Percentiles rank a stretch among this genome's conserved stretches.
These are phyloP conservation scores for Diutina pseudorugosa DNA, from an alignment of 1,139 yeast genomes.

Conservation along the genomic window DNA sequence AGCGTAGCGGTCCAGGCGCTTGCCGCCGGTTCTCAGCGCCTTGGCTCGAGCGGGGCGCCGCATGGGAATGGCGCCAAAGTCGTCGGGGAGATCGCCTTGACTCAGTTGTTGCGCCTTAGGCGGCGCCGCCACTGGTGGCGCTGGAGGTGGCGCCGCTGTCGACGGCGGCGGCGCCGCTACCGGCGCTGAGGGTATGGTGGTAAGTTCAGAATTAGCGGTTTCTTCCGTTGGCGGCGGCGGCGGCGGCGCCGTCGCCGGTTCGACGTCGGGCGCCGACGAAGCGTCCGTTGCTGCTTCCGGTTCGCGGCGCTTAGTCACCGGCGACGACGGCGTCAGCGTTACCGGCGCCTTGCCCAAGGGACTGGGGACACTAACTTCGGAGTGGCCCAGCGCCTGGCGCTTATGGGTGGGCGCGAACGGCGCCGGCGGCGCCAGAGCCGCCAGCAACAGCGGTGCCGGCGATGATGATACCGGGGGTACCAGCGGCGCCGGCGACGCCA, in stretches of 20 bases:
- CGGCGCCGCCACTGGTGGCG: neutral
- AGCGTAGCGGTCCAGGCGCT: neutral
- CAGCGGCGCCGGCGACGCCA: neutral
- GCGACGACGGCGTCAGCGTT: neutral
- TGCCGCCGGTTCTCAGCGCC: neutral
- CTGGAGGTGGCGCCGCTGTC: neutral
- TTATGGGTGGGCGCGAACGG: neutral
- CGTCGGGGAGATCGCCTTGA: conserved; percentile 4
- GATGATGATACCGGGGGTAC: neutral
- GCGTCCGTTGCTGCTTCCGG: neutral
- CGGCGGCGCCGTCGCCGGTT: neutral
- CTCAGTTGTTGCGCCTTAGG: neutral
- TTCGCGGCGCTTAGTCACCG: neutral
- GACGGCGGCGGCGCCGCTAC: neutral
- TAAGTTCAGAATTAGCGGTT: too few species aligned
- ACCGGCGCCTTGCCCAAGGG: neutral
- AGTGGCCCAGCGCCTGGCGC: neutral
- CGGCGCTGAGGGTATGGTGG: too few species aligned
- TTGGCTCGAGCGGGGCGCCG: neutral
- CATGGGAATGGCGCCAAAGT: neutral
- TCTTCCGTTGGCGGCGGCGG: neutral
- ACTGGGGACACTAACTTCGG: neutral
- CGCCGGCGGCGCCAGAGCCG: neutral
- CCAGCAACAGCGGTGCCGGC: neutral
- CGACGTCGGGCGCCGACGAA: neutral